phyloP scores from a whole-genome alignment of 1,284 basidiomycete genomes.

The Fomitiporia mediterranea region DNA sequence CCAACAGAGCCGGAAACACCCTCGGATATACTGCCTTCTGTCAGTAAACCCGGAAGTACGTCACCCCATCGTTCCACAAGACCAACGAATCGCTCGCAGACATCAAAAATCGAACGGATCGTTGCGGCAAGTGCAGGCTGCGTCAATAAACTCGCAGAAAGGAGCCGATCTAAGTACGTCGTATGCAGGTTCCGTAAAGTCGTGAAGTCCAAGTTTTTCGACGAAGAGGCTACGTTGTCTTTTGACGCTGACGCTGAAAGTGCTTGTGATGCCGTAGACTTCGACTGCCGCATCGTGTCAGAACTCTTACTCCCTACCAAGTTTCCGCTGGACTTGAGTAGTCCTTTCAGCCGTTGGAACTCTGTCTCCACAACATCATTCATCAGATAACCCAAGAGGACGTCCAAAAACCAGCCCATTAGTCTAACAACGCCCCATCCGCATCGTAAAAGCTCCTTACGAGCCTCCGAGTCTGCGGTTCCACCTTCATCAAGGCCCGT shows the following conservation, averaged over 20 bases:
- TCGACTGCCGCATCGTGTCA: constrained; percentile 1
- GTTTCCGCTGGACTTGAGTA: constrained; percentile 34
- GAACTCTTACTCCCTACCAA: background rate
- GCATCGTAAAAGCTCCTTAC: constrained; percentile 62
- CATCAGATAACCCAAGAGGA: constrained; percentile 78
- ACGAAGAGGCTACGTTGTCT: constrained; percentile 22
- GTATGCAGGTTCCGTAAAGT: constrained; percentile 77
- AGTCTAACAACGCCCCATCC: constrained; percentile 83
- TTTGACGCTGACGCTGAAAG: constrained; percentile 16
- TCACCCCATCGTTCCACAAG: constrained; percentile 89
- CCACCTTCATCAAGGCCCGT: constrained; percentile 86
- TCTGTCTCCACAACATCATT: constrained; percentile 87
- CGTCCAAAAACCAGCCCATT: constrained; percentile 91
- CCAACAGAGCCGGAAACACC: constrained; percentile 56
- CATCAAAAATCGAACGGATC: constrained; percentile 69
- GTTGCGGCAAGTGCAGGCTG: constrained; percentile 60
- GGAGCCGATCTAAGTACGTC: constrained; percentile 74
- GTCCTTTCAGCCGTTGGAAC: constrained; percentile 61
- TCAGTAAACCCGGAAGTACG: constrained; percentile 76
- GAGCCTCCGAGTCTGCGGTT: constrained; percentile 62
- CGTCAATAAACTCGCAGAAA: constrained; percentile 75
- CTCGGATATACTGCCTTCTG: constrained; percentile 63
- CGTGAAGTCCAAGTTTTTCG: constrained; percentile 67
- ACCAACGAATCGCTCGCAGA: constrained; percentile 79
- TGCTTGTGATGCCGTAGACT: background rate